phyloP scores from a whole-genome alignment of 1,284 basidiomycete genomes.

The Omphalotus olearius region DNA sequence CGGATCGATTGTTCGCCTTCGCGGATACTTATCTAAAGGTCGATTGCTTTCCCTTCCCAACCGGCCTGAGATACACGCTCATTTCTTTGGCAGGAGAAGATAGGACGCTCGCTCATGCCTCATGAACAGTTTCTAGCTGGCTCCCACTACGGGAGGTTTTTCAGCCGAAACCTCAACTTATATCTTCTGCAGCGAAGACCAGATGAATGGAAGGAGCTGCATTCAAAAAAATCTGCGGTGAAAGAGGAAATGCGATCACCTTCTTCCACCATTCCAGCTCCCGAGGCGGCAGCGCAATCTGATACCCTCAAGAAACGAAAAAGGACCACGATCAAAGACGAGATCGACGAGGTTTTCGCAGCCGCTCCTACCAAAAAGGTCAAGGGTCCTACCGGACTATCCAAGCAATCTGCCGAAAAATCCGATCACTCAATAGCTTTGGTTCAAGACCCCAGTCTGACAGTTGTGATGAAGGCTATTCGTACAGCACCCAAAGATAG shows the following conservation, averaged over 20 bases:
- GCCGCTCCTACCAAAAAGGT: conserved; percentile 43
- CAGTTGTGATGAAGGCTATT: conserved; percentile 12
- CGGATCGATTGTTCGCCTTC: conserved; percentile 81
- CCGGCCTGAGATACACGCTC: background rate
- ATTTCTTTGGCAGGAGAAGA: conserved; percentile 69
- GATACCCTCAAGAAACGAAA: conserved; percentile 17
- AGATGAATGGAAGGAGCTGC: conserved; percentile 76
- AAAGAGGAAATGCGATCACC: conserved; percentile 19
- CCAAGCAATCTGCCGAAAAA: background rate
- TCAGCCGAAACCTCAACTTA: conserved; percentile 75
- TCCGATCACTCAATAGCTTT: background rate
- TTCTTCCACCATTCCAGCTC: background rate
- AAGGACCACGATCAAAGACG: conserved; percentile 42
- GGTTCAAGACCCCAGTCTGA: conserved; percentile 2
- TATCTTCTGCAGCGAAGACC: conserved; percentile 75
- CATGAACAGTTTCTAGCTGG: conserved; percentile 69
- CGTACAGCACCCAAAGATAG: conserved; percentile 10
- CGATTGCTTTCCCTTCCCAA: background rate
- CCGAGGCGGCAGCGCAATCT: conserved; percentile 5
- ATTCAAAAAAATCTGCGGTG: conserved; percentile 26
- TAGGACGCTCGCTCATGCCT: conserved; percentile 72
- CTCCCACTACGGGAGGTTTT: conserved; percentile 85
- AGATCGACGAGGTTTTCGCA: conserved; percentile 71
- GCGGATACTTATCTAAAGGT: conserved; percentile 91
- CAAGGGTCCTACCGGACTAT: conserved; percentile 28